phyloP scores from a whole-genome alignment of 495 filamentous ascomycete species.

The Neurospora sp. region DNA sequence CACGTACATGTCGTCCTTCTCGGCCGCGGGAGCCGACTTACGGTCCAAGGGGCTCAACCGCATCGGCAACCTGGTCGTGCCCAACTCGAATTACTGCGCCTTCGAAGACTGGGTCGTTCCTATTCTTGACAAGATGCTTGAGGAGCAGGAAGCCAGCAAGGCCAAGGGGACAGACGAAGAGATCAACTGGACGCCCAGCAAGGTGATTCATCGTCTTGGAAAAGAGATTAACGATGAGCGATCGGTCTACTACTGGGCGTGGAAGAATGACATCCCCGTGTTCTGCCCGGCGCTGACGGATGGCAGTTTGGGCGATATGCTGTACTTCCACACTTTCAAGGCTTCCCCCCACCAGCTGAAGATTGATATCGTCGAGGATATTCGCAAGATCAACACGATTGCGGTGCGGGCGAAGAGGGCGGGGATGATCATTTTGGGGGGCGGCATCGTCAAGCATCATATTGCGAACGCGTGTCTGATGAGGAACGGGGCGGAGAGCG shows the following conservation, averaged over 20 bases:
- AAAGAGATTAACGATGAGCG: slow-evolving; percentile 84
- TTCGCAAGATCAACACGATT: slow-evolving; percentile 80
- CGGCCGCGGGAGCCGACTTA: slow-evolving; percentile 59
- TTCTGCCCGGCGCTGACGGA: slow-evolving; percentile 96
- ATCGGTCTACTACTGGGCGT: slow-evolving; percentile 90
- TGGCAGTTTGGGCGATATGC: slow-evolving; percentile 90
- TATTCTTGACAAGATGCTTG: slow-evolving; percentile 81
- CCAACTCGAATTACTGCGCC: slow-evolving; percentile 90
- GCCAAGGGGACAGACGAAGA: slow-evolving; percentile 49
- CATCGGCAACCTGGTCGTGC: slow-evolving; percentile 93
- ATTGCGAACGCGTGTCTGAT: slow-evolving; percentile 95
- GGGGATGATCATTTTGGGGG: slow-evolving; percentile 91
- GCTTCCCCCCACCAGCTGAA: slow-evolving; percentile 64
- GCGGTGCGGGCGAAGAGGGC: slow-evolving; percentile 72
- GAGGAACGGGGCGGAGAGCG: slow-evolving; percentile 92
- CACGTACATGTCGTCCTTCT: slow-evolving; percentile 86
- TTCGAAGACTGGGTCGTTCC: slow-evolving; percentile 98
- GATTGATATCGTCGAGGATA: slow-evolving; percentile 84
- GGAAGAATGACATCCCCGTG: slow-evolving; percentile 84
- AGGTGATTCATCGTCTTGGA: slow-evolving; percentile 75
- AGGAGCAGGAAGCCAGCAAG: slow-evolving; percentile 73
- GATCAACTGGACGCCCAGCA: slow-evolving; percentile 76
- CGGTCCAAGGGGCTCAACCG: slow-evolving; percentile 81
- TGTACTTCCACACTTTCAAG: slow-evolving; percentile 94
- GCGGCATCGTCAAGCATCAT: slow-evolving; percentile 91